These are phyloP conservation scores for Chenopodium quinoa DNA, from an alignment of 148 eudicot genomes.

Conservation along the genomic window DNA sequence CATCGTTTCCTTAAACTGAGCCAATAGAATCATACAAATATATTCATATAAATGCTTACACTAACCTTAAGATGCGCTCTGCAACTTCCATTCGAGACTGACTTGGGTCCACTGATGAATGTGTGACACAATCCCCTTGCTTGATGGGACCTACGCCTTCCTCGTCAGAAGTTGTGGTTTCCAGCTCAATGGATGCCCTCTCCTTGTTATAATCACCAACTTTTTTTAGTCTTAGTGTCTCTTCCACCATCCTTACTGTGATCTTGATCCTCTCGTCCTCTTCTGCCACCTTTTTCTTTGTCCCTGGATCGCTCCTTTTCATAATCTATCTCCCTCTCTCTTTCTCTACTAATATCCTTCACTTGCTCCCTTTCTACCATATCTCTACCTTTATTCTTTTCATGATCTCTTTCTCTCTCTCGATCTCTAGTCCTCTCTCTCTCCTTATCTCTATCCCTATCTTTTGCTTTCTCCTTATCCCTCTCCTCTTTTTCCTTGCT, in stretches of 20 bases:
- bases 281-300: slow-evolving; percentile 49
- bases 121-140: slow-evolving; percentile 35
- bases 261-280: slow-evolving; percentile 53
- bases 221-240: slow-evolving; percentile 33
- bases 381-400: slow-evolving; percentile 43
- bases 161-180: slow-evolving; percentile 28
- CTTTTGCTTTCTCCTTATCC: slow-evolving; percentile 49
- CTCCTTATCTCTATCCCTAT: slow-evolving; percentile 41
- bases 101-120: slow-evolving; percentile 32
- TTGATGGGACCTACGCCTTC: slow-evolving; percentile 34
- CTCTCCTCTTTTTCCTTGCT: slow-evolving; percentile 43
- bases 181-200: slow-evolving; percentile 30
- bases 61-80: slow-evolving; percentile 69
- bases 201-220: slow-evolving; percentile 40
- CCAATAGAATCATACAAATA: neutral
- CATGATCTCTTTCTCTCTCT: slow-evolving; percentile 44
- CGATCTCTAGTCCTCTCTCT: slow-evolving; percentile 41
- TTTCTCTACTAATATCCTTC: slow-evolving; percentile 45
- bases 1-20: neutral
- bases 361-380: slow-evolving; percentile 49
- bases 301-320: slow-evolving; percentile 53
- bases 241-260: slow-evolving; percentile 42
- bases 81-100: slow-evolving; percentile 44
- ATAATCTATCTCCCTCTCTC: slow-evolving; percentile 49
- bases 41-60: neutral